Base-by-base conservation (phyloP, 306 rosid genomes). In the Lupinus albus region DNA sequence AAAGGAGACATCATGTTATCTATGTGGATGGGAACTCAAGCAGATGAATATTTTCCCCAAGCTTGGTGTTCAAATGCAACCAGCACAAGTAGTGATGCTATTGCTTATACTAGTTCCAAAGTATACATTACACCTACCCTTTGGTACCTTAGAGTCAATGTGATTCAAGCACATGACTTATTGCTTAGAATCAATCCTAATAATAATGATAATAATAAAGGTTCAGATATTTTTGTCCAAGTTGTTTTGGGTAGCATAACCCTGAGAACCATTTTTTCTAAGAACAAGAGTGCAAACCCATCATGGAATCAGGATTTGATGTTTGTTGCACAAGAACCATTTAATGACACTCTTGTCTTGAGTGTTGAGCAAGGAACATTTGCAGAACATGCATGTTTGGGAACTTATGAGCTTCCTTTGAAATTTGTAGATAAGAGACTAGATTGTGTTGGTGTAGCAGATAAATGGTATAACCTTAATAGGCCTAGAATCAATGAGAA, bases 281-380 rank as follows among this genome's bases (percentile, higher is more conserved):
- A 74, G 57, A 52, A 68, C 1, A 68, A 50, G 50, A 36, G 66
- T 12, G 13, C 16, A 28, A 61, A 77, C 16, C 84, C 86, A 0
- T 25, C 45, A 8, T 85, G 89, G 86, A 80, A 85, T 44, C 81
- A 82, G 33, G 83, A 85, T 46, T 58, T 82, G 78, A 75, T 85
- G 73, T 75, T 85, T 35, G 87, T 85, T n/a, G 85, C 84, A 16
- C 84, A 81, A 74, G 85, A 82, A 44, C 89, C 86, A 0, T 80
- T 77, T 20, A 56, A 33, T 10, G 78, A 75, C 20, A 52, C 58
- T 0, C 41, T 80, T 14, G 50, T 71, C 5, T 17, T 80, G 2
- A 72, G 76, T 15, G 81, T 84, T 12, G 39, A 66, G 42, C 83
- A 85, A 61, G 67, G 69, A 55, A 74, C 66, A 46, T 3, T 68